Percentiles rank a stretch among this genome's conserved stretches.
Conservation (phyloP, 2,329 filamentous ascomycete species). For the Endoconidiophora polonica region DNA sequence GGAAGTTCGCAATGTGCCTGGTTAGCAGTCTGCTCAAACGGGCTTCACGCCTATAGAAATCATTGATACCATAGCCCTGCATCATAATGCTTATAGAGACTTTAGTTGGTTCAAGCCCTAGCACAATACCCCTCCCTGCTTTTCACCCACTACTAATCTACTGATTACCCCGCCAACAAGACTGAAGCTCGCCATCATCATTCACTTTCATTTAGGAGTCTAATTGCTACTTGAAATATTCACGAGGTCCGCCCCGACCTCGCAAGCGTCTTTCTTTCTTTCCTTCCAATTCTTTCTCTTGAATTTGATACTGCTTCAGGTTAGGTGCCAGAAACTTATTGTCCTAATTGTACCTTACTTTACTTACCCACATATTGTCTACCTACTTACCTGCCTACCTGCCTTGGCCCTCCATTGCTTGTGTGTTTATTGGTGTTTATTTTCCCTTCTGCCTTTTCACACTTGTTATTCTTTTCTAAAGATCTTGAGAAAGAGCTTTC, state of each 20-base stretch:
- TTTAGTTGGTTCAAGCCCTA: not conserved
- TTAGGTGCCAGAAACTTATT: too few species aligned
- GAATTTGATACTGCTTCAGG: not conserved
- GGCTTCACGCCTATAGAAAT: too few species aligned
- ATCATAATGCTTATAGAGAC: not conserved
- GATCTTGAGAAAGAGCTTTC: not conserved
- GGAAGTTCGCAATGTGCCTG: too few species aligned
- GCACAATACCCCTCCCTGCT: not conserved
- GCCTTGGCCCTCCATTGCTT: not conserved
- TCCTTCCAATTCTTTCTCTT: not conserved
- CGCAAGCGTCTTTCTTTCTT: conserved; percentile 7
- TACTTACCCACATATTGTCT: too few species aligned
- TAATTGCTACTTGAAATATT: conserved; percentile 8
- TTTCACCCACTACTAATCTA: not conserved
- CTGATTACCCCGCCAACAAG: conserved; percentile 2
- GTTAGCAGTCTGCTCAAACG: too few species aligned
- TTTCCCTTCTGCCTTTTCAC: not conserved
- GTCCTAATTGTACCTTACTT: conserved; percentile 2
- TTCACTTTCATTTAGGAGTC: not conserved
- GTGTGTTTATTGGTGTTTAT: not conserved
- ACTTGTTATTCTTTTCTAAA: not conserved
- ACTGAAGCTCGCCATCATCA: not conserved
- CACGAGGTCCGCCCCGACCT: conserved; percentile 10
- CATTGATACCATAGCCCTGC: too few species aligned
- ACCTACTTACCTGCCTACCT: not conserved